phyloP scores from a whole-genome alignment of 2,329 filamentous ascomycete species.

The Ophiostoma fasciatum region DNA sequence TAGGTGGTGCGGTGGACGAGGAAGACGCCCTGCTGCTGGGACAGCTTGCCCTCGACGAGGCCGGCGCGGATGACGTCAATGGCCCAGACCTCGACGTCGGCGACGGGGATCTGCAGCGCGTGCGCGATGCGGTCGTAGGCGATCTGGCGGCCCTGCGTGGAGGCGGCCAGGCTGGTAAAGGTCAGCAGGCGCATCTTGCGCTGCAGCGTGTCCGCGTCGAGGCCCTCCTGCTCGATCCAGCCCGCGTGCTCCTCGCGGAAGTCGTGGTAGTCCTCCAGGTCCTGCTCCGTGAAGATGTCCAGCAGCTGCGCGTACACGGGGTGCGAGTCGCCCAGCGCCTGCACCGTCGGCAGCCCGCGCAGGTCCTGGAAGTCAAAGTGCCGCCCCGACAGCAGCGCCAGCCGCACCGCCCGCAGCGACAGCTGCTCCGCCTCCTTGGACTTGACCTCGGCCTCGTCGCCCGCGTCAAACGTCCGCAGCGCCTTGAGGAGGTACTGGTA shows the following conservation, averaged over 20 bases:
- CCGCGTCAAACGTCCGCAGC: constrained; percentile 43
- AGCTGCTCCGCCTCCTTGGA: constrained; percentile 46
- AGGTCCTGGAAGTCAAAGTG: constrained; percentile 68
- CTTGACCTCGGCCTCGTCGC: constrained; percentile 37
- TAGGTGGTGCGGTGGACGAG: constrained; percentile 92
- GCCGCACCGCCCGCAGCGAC: constrained; percentile 40
- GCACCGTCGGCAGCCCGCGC: constrained; percentile 66
- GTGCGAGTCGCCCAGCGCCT: constrained; percentile 74
- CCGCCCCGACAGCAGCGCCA: constrained; percentile 35
- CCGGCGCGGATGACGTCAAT: constrained; percentile 96
- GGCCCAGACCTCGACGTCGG: constrained; percentile 95
- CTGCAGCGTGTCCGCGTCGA: constrained; percentile 60
- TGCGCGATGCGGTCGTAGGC: constrained; percentile 75
- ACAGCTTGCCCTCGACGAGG: constrained; percentile 90
- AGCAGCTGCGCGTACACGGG: constrained; percentile 80
- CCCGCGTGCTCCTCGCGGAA: constrained; percentile 84
- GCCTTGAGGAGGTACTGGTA: constrained; percentile 55
- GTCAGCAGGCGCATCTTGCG: constrained; percentile 96
- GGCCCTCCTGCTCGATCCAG: constrained; percentile 63
- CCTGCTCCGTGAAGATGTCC: constrained; percentile 88
- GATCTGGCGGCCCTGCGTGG: constrained; percentile 70
- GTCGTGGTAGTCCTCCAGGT: constrained; percentile 88
- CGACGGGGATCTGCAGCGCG: constrained; percentile 64
- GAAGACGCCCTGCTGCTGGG: constrained; percentile 84
- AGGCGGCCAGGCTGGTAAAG: constrained; percentile 75